Evolutionary conservation across 108 stramenopile species (phyloP), one percentile per base, ranked within the genome.

Genomic region (Aurantiochytrium sp.): DNA sequence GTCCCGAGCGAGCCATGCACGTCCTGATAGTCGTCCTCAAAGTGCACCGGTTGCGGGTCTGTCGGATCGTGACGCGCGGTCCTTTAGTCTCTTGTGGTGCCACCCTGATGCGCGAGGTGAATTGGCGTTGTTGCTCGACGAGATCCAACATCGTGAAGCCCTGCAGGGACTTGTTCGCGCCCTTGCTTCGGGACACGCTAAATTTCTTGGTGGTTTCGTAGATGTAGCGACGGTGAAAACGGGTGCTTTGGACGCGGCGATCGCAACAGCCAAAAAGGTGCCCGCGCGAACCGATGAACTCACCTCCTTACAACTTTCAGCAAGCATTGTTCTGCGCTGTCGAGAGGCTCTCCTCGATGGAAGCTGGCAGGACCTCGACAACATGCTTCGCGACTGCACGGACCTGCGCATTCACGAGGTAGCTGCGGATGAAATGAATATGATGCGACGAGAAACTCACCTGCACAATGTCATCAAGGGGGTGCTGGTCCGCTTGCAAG

Each of bases 71-170:
- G 49, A 51, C 5, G 16, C 73, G 49, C 44, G 49, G 5, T 44
- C 73, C 35, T 76, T 76, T 19, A 76, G 49, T 43, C 73, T 76
- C 5, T 8, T 51, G 49, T 76, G 73, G 73, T 76, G 73, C 49
- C 73, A 76, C 16, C 73, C 73, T 5, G 73, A 76, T 6, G 73
- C 73, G 21, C 73, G 73, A 14, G 45, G 49, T 5, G 73, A 76
- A 43, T 21, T 76, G 49, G 49, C 44, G 5, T 43, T 76, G 44
- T 21, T 76, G 5, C 21, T 76, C 14, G 73, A 76, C 21, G 73
- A 76, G 49, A 76, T 76, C 25, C 73, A 76, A 43, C 73, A 76
- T 25, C 73, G 73, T 43, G 73, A 76, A 76, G 73, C 73, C 18
- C 12, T 76, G 73, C 47, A 76, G 49, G 49, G 73, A 6, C 49